Percentiles rank a stretch among this genome's conserved stretches.
Conservation (phyloP, 2,329 filamentous ascomycete species). For the Pestalotiopsis sp. region DNA sequence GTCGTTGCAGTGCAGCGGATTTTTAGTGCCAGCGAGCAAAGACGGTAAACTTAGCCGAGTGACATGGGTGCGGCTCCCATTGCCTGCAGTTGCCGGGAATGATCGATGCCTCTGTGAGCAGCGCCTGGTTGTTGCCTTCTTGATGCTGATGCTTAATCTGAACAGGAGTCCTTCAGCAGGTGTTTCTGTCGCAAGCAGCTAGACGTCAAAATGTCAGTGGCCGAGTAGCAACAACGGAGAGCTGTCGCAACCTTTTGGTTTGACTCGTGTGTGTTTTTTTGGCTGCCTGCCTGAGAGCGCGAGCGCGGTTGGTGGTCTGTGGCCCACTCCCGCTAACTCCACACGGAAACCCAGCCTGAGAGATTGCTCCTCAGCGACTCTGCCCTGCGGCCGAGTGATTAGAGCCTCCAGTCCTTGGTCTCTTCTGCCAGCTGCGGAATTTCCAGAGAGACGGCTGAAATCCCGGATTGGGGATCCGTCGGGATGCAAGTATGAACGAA, state of each 20-base stretch:
- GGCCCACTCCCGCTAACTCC: not conserved
- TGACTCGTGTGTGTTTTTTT: not conserved
- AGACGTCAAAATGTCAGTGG: not conserved
- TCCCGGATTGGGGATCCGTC: not conserved
- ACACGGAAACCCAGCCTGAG: not conserved
- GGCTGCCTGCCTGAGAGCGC: not conserved
- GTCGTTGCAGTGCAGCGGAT: slow-evolving; percentile 1
- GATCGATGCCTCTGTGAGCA: not conserved
- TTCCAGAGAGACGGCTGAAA: not conserved
- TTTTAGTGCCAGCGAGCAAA: slow-evolving; percentile 11
- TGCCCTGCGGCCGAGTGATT: not conserved
- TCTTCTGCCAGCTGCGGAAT: not conserved
- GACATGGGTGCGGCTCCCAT: slow-evolving; percentile 10
- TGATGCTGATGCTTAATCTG: not conserved
- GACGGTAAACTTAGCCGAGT: slow-evolving; percentile 10
- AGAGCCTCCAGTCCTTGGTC: not conserved
- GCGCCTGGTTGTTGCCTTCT: not conserved
- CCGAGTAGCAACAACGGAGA: not conserved
- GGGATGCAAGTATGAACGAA: not conserved
- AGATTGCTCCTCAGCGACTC: not conserved
- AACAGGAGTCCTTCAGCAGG: not conserved
- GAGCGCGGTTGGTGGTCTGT: not conserved
- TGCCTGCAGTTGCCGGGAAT: not conserved
- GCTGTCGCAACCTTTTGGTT: not conserved
- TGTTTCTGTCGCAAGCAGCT: not conserved